Conservation (phyloP, 495 filamentous ascomycete genomes). For the Lepidopterella palustris region DNA sequence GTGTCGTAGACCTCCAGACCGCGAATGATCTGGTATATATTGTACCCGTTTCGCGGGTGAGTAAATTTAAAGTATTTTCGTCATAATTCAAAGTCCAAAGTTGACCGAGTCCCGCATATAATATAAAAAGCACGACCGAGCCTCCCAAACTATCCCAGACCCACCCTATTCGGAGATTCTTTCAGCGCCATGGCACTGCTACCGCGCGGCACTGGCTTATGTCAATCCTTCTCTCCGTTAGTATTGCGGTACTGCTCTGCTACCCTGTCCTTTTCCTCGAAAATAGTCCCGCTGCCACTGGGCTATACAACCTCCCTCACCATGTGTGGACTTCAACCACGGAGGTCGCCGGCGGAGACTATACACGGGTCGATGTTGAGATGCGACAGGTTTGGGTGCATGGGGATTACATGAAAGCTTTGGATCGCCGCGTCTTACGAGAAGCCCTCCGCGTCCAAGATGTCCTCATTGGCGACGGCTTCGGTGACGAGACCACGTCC, state of each 20-base stretch:
- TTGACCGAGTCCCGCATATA: conserved; percentile 2
- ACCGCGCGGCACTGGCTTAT: conserved; percentile 61
- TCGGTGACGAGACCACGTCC: conserved; percentile 1
- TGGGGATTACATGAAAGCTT: conserved; percentile 62
- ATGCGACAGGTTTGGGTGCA: conserved; percentile 49
- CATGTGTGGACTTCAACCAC: conserved; percentile 72
- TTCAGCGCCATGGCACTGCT: conserved; percentile 56
- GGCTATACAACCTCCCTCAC: conserved; percentile 56
- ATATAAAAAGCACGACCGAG: conserved; percentile 24
- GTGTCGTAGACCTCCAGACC: neutral
- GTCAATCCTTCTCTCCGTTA: conserved; percentile 57
- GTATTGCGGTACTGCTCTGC: conserved; percentile 54
- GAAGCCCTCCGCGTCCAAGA: conserved; percentile 57
- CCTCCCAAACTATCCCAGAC: conserved; percentile 49
- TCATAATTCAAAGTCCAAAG: neutral
- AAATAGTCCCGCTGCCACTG: conserved; percentile 52
- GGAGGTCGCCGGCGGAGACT: conserved; percentile 42
- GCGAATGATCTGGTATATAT: conserved; percentile 48
- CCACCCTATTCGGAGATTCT: conserved; percentile 54
- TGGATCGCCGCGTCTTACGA: conserved; percentile 53
- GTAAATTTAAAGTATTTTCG: conserved; percentile 26
- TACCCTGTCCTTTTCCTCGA: conserved; percentile 65
- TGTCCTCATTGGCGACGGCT: conserved; percentile 24
- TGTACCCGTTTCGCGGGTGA: conserved; percentile 58
- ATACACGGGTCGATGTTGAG: conserved; percentile 40